These are phyloP conservation scores for Populus ilicifolia DNA, from an alignment of 345 rosid genomes.

Conservation along the genomic window DNA sequence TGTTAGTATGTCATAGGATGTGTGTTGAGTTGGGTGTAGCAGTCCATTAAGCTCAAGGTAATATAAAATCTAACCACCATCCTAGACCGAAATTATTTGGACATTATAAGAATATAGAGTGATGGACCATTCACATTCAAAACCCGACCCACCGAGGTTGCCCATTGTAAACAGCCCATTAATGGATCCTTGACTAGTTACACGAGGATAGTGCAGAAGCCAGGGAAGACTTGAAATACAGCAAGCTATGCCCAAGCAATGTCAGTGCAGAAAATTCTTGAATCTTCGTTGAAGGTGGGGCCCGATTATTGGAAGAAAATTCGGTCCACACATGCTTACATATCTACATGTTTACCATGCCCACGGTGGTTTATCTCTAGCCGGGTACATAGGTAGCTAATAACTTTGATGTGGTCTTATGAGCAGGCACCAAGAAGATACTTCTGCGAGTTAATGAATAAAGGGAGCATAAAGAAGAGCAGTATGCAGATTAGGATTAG, in stretches of 20 bases:
- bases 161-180: constrained; percentile 50
- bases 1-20: too few species aligned
- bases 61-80: too few species aligned
- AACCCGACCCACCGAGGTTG: constrained; percentile 39
- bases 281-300: constrained; percentile 54
- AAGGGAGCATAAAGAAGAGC: constrained; percentile 28
- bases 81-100: rapidly evolving
- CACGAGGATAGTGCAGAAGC: constrained; percentile 13
- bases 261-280: constrained; percentile 42
- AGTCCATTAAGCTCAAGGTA: too few species aligned
- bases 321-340: constrained; percentile 9
- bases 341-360: not conserved
- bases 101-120: not conserved
- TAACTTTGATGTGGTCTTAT: not conserved
- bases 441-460: constrained; percentile 53
- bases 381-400: not conserved
- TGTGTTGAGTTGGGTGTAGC: too few species aligned
- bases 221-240: constrained; percentile 37
- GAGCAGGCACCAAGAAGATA: constrained; percentile 54
- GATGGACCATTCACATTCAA: constrained; percentile 75
- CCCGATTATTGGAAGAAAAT: constrained; percentile 65
- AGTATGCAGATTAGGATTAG: constrained; percentile 54
- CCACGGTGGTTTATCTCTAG: not conserved
- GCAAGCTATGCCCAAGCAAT: constrained; percentile 26
- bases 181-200: constrained; percentile 54